phyloP scores from a whole-genome alignment of 1,284 basidiomycete genomes.

The Inonotus hispidus region DNA sequence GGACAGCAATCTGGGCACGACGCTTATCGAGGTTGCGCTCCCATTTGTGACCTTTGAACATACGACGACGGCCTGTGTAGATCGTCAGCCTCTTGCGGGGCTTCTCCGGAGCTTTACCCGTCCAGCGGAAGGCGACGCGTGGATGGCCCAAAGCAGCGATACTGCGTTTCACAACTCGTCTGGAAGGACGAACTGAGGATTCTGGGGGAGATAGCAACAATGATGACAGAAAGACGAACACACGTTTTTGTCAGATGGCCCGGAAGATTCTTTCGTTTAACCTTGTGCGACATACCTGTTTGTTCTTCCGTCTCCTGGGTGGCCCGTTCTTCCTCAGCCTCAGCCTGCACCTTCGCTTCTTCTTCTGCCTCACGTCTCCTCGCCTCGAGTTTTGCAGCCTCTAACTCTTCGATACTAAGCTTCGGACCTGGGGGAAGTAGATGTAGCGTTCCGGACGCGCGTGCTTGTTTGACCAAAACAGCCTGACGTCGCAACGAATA shows the following conservation, averaged over 20 bases:
- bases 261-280: neutral
- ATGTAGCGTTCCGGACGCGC: conserved; percentile 27
- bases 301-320: neutral
- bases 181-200: neutral
- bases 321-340: neutral
- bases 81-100: conserved; percentile 49
- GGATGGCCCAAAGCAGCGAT: conserved; percentile 4
- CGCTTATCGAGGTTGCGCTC: conserved; percentile 50
- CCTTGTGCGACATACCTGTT: no score
- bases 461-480: conserved; percentile 69
- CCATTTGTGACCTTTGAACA: conserved; percentile 87
- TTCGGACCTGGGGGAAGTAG: conserved; percentile 21
- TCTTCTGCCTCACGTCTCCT: neutral
- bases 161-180: neutral
- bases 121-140: conserved; percentile 19
- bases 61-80: conserved; percentile 67
- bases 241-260: no score
- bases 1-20: conserved; percentile 40
- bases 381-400: conserved; percentile 4
- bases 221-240: neutral
- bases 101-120: conserved; percentile 50
- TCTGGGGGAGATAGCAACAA: neutral
- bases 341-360: neutral
- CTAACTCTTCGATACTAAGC: conserved; percentile 3
- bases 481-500: conserved; percentile 71